A percentile compares a stretch with the other conserved stretches of the same genome.
Evolutionary conservation across 257 asterid genomes (phyloP).

Genomic region (Gardenia jasminoides): DNA sequence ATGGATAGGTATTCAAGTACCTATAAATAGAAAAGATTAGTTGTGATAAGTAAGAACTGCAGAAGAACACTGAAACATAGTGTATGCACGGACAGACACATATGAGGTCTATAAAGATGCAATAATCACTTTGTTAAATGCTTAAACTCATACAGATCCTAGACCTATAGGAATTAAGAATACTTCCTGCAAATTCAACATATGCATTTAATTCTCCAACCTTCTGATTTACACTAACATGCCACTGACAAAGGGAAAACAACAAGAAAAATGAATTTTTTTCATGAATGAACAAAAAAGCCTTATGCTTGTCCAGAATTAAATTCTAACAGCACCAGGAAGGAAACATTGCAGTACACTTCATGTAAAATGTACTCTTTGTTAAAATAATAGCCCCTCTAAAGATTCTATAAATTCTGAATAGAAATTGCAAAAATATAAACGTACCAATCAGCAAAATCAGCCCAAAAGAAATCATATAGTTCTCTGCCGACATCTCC

Average conservation of each 20-base stretch:
- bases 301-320: background rate
- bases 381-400: background rate
- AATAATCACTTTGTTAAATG: background rate
- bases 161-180: background rate
- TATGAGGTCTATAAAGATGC: background rate
- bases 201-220: background rate
- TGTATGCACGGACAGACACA: background rate
- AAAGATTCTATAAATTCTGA: background rate
- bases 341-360: background rate
- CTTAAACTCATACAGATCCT: background rate
- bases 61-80: background rate
- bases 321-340: background rate
- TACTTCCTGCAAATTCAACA: background rate
- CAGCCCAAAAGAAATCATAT: constrained; percentile 95
- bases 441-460: constrained; percentile 93
- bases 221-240: background rate
- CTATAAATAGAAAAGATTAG: background rate
- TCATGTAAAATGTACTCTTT: background rate
- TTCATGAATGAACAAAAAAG: background rate
- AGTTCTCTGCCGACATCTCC: constrained; percentile 93
- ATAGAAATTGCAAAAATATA: constrained; percentile 3
- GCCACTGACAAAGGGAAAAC: background rate
- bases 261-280: background rate
- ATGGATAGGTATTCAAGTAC: background rate
- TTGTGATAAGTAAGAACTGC: background rate